Evolutionary conservation across 2,329 filamentous ascomycete species (phyloP).

Genomic region (Huntiella savannae): DNA sequence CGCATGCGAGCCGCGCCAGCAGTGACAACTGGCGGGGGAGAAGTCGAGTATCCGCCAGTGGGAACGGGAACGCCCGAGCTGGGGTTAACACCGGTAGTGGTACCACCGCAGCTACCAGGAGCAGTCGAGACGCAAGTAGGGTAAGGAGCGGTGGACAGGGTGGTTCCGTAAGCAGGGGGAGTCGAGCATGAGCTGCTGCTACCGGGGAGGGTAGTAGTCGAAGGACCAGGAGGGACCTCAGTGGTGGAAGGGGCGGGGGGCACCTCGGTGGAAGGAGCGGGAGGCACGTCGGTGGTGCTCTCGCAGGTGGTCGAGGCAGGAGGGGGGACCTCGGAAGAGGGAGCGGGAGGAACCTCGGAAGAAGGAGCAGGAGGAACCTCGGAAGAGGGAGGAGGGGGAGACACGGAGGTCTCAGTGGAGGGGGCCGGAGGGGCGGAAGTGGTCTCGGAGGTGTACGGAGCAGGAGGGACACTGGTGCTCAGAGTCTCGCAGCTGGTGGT

Average conservation of each 20-base stretch:
- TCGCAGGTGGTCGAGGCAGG: background rate
- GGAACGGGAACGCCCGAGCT: background rate
- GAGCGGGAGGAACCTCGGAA: background rate
- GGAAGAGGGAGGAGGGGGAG: background rate
- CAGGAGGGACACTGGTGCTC: too few species aligned
- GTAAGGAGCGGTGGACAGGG: background rate
- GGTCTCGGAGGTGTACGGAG: too few species aligned
- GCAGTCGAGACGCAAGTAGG: background rate
- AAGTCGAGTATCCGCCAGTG: background rate
- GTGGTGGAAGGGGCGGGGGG: background rate
- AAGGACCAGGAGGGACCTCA: too few species aligned
- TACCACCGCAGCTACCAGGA: background rate
- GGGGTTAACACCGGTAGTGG: background rate
- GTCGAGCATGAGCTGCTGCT: too few species aligned
- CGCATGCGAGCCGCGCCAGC: slow-evolving; percentile 5
- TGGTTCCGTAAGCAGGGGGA: too few species aligned
- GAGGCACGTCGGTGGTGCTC: background rate
- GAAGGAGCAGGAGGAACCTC: background rate
- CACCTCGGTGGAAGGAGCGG: background rate
- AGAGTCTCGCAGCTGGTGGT: too few species aligned
- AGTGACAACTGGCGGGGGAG: slow-evolving; percentile 3
- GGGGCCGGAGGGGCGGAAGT: too few species aligned
- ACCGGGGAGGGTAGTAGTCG: too few species aligned
- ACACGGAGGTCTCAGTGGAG: background rate
- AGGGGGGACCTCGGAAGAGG: background rate